Evolutionary conservation across 768 basidiomycete species (phyloP).

Genomic region (Serpula lacrymans): DNA sequence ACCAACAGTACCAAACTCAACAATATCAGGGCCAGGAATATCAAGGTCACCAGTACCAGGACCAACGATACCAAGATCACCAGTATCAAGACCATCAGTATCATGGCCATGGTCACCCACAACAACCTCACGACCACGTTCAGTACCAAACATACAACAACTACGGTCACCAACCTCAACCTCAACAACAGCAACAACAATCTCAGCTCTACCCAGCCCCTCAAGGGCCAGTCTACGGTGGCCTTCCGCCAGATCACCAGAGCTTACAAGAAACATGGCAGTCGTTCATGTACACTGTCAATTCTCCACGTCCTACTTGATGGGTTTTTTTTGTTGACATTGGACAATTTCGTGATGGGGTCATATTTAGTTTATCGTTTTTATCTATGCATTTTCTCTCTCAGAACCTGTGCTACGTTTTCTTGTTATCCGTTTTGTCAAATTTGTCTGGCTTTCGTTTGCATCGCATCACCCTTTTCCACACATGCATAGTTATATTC

Average conservation of each 20-base stretch:
- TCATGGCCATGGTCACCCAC: constrained; percentile 7
- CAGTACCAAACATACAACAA: constrained; percentile 4
- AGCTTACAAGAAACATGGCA: constrained; percentile 69
- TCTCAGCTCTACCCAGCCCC: constrained; percentile 15
- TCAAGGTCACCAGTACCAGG: constrained; percentile 13
- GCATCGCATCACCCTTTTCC: too few relatives aligned
- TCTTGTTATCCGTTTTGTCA: too few relatives aligned
- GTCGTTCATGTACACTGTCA: constrained; percentile 59
- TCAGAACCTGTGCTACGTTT: too few relatives aligned
- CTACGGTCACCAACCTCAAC: constrained; percentile 2
- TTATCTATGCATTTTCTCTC: too few relatives aligned
- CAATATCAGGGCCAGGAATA: constrained; percentile 6
- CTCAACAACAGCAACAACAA: constrained; percentile 12
- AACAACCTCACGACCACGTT: constrained; percentile 2
- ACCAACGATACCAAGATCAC: constrained; percentile 20
- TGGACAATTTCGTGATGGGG: too few relatives aligned
- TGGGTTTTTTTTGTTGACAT: too few relatives aligned
- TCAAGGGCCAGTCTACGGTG: constrained; percentile 42
- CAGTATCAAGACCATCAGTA: constrained; percentile 15
- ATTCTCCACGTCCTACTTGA: constrained; percentile 13
- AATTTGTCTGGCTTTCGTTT: too few relatives aligned
- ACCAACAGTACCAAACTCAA: constrained; percentile 9
- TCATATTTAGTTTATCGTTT: too few relatives aligned
- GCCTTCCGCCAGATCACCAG: constrained; percentile 53
- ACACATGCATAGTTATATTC: too few relatives aligned